Conservation (phyloP, 805 yeast species). For the Wickerhamiella siamensis region DNA sequence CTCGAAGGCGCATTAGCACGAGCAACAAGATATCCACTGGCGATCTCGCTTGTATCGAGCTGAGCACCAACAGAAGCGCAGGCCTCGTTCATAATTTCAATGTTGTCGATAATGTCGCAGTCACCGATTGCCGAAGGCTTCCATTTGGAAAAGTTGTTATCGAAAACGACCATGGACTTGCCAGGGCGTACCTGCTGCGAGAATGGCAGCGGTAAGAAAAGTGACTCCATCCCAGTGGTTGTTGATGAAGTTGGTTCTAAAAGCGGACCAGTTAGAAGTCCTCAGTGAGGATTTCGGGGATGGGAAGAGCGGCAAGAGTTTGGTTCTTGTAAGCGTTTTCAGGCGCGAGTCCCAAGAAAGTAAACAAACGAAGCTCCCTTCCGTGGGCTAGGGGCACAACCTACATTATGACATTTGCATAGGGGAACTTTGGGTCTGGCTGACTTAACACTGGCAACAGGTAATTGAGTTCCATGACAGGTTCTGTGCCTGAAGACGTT, state of each 20-base stretch:
- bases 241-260: background rate
- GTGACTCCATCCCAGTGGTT: conserved; percentile 3
- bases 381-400: no score
- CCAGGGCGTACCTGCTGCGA: background rate
- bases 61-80: background rate
- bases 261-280: no score
- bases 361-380: no score
- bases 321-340: no score
- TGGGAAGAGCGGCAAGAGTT: no score
- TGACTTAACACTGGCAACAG: no score
- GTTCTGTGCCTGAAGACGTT: conserved; percentile 15
- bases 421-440: no score
- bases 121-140: background rate
- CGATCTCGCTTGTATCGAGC: background rate
- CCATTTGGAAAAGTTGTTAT: background rate
- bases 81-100: background rate
- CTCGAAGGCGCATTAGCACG: background rate
- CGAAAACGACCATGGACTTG: background rate
- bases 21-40: background rate
- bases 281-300: no score
- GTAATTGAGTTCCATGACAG: no score
- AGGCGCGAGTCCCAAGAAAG: no score
- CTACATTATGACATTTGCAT: no score
- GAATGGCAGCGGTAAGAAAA: conserved; percentile 1
- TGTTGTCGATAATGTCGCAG: background rate